Percentiles rank a stretch among this genome's conserved stretches.
Evolutionary conservation across 2,329 filamentous ascomycete genomes (phyloP).

Genomic region (Amphichorda felina): DNA sequence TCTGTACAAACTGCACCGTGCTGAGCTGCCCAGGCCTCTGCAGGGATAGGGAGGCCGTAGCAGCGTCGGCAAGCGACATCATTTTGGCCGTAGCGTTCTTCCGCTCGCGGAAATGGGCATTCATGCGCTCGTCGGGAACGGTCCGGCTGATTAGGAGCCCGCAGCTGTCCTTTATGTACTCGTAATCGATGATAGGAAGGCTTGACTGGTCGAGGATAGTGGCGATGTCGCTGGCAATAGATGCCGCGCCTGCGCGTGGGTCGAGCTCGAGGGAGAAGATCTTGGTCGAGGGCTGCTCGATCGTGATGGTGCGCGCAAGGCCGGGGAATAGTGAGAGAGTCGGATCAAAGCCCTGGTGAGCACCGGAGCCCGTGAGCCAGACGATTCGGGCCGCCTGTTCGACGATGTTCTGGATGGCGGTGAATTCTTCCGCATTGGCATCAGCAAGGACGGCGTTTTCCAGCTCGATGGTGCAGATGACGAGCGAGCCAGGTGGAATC

Average conservation of each 20-base stretch:
- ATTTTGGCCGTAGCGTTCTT: not conserved
- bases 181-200: not conserved
- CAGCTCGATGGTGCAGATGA: not conserved
- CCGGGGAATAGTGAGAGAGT: constrained; percentile 2
- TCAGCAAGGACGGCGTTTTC: not conserved
- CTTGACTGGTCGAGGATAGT: not conserved
- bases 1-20: constrained; percentile 1
- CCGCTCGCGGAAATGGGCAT: constrained; percentile 1
- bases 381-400: not conserved
- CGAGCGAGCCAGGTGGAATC: not conserved
- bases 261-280: not conserved
- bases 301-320: constrained; percentile 2
- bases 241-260: not conserved
- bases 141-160: constrained; percentile 1
- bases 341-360: not conserved
- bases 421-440: not conserved
- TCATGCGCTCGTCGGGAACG: not conserved
- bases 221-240: not conserved
- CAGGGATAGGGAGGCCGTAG: not conserved
- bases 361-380: constrained; percentile 1
- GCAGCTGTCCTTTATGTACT: constrained; percentile 3
- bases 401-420: not conserved
- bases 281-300: constrained; percentile 4
- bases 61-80: not conserved
- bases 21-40: not conserved